Evolutionary conservation across 1,284 basidiomycete species (phyloP), one percentile per base, ranked within the genome.

Genomic region (Leccinum pallidistipes): DNA sequence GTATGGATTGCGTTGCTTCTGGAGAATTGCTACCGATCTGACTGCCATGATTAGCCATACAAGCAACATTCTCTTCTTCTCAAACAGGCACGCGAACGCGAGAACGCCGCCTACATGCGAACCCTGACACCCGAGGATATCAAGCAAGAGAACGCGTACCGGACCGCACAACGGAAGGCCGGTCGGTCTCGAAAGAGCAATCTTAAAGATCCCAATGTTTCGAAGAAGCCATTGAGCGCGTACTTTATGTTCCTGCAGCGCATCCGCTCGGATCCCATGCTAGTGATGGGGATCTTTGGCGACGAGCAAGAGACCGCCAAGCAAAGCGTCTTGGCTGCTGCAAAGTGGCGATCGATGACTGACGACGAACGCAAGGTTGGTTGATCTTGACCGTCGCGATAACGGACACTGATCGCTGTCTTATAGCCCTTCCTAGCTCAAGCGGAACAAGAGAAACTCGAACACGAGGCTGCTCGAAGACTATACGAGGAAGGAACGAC

Each of bases 171-270:
- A 78, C 87, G 95, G 65, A 95, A 94, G 77, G 91, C 94, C 18
- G 96, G 95, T 71, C 95, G 95, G 77, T 95, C 92, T 57, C 84
- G 94, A 68, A 94, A 92, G 83, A 91, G 92, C 65, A 97, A 98
- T 76, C 90, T 98, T 77, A 97, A 97, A 80, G 95, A 98, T 74
- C 95, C 95, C 31, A 96, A 97, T 72, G 95, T 94, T 18, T 95
- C 95, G 9, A 96, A 96, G 86, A 97, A 97, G 77, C 95, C 95
- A 3, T 85, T 97, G 32, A 91, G 88, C 69, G 95, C 95, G 3
- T 98, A 97, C 74, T 97, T 97, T 70, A 91, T 97, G 86, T 98
- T 96, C 81, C 77, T 97, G 65, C 93, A 95, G 74, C 86, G 88
- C 55, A 95, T 96, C 69, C 84, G 94, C 64, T 84, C 88, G 53